Evolutionary conservation across 306 rosid species (phyloP), one percentile per base, ranked within the genome.

Genomic region (Acacia acuminata): DNA sequence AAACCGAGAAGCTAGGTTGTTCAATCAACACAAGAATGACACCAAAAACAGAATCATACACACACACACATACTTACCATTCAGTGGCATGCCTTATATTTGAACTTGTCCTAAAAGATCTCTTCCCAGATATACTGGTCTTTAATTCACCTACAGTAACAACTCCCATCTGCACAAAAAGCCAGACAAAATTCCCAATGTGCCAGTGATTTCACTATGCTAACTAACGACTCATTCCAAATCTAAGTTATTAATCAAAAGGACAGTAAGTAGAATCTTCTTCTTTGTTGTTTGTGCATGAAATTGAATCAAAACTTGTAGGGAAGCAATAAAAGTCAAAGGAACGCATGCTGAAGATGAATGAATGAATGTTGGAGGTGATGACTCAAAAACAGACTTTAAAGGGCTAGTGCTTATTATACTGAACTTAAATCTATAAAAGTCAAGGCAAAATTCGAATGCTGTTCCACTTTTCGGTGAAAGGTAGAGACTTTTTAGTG

Each of bases 51-150:
- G n/a, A 3, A 75, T 45, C 44, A 4, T 8, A n/a, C n/a, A n/a
- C n/a, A n/a, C n/a, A 50, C 5, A 50, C 4, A 47, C 1, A 56
- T 0, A 56, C 63, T 56, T 92, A 96, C 99, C 99, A 96, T 88
- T 96, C 98, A 61, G 97, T 92, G 81, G 99, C 98, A 86, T 96
- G 98, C 76, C 98, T 91, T 81, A 94, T 91, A 75, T 97, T 96
- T 42, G 97, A 94, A 84, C 98, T 94, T 8, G 99, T 84, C 61
- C 90, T 86, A 82, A 85, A 92, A 7, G 97, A 91, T 85, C 97
- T 88, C 90, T 90, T 96, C 84, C 98, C 98, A 16, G 98, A 94
- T 81, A 94, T 92, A 87, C 97, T 94, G 43, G 99, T 94, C 90
- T 94, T 96, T 86, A 91, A 84, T 71, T 96, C 99, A 76, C 97